Base-by-base conservation (phyloP, 1,284 basidiomycete genomes). In the Anthracocystis panici-leucophaei region DNA sequence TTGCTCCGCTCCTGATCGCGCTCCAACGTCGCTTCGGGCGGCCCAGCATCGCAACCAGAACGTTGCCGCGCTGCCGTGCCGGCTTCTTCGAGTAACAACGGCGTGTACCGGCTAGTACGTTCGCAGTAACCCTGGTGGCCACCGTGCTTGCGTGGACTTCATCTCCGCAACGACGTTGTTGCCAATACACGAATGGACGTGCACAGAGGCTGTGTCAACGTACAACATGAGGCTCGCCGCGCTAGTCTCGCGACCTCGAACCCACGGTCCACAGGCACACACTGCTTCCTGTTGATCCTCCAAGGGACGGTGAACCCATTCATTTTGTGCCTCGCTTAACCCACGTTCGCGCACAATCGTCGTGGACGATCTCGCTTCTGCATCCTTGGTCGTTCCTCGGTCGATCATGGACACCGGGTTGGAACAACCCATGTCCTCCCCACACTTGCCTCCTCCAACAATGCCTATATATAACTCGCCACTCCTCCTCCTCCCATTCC, bases 361-460 rank as follows among this genome's bases (percentile, higher is more conserved):
- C n/a, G 3, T 41, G 16, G 38, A n/a, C 23, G 3, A 14, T 33
- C 46, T 57, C 56, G 56, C 45, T 57, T 57, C 46, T 48, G 35
- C 52, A 50, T 41, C 18, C 29, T 33, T 58, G 55, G 66, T 64
- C 61, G 49, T 40, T 42, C 21, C 46, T 63, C 66, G 66, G 66
- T 69, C 66, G 61, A 64, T 59, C 66, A 56, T 33, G 45, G 25
- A 21, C 33, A 35, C 41, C 7, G 53, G n/a, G 20, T 21, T 16
- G 35, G 10, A 16, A 7, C 14, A 16, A 38, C 35, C 18, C 40
- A 44, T 40, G 14, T 40, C 38, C 57, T 54, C 50, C 21, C 21
- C 52, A 50, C 42, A 38, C 41, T 12, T 3, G 7, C 21, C 16
- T 29, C 42, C 20, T 21, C 45, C 5, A 16, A 16, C 35, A 5